Evolutionary conservation across 257 asterid genomes (phyloP), one percentile per base, ranked within the genome.

Genomic region (Solanum pinnatisectum): DNA sequence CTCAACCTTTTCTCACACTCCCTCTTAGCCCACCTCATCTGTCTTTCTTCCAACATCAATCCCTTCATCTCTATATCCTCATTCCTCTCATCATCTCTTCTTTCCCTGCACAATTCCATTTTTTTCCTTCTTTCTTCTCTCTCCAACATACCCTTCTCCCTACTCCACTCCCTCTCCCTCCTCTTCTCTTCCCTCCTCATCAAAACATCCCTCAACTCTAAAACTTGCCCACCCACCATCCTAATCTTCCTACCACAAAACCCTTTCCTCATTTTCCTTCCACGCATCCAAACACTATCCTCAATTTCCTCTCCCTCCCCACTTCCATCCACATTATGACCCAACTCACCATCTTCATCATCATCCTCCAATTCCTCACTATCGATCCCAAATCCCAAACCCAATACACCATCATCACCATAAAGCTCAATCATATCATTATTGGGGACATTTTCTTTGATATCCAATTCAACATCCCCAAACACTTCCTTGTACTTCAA

Each of bases 401-500:
- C 90, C 35, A 82, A 30, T 40, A 67, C 70, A 37, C 87, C 65
- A 15, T 73, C 89, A 68, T 46, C 89, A 8, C 59, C 84, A 68
- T 39, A 63, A 37, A 79, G 65, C 35, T 72, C 86, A 71, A 14
- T 36, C 63, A 85, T 68, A 7, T 81, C 30, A 25, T 85, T 85
- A 27, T 32, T 37, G 44, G 71, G 44, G 52, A 9, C 37, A 72
- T 88, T 83, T 56, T 71, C 91, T 76, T 89, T 89, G 1, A 87
- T 74, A 46, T 94, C 95, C 16, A 96, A 83, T 87, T 95, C 98
- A 6, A 96, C 94, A 89, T 97, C 99, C 42, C 99, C 99, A 74
- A 97, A 97, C 10, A 97, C 99, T 67, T 97, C 91, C 90, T 94
- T 97, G 87, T 97, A 97, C 92, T 88, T 94, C 83, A 96, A 84